Base-by-base conservation (phyloP, 2,329 filamentous ascomycete species). In the Endoconidiophora polonica region DNA sequence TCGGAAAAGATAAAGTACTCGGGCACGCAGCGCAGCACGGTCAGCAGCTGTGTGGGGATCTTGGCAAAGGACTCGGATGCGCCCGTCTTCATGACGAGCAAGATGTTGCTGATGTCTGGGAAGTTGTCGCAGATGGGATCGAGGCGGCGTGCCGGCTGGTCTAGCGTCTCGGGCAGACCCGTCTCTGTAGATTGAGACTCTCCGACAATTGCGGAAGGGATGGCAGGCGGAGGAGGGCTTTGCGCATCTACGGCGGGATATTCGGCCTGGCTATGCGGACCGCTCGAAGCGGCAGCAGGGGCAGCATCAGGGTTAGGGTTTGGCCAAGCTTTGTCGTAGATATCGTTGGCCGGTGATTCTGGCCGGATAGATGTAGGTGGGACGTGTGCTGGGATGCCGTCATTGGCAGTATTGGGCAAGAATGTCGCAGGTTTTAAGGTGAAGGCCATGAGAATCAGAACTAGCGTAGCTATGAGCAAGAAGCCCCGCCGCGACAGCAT, bases 1-100 rank as follows among this genome's bases (percentile, higher is more conserved):
- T 82, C 76, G 38, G 71, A 72, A 59, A 77, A 83, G 57, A 79
- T 64, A 47, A 77, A 65, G 50, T 69, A 72, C 46, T 76, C 65
- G 45, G 65, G 61, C 6, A 71, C 57, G 55, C 73, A 76, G 46
- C 64, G 65, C 7, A 76, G 63, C 1, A 66, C 66, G 4, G 74
- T 76, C 57, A 74, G 61, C 20, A 77, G 63, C 56, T 77, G 73
- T 3, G 69, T 73, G 2, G 74, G 72, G 2, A 78, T 59, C 43
- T 68, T 70, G 26, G 67, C 62, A 52, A 66, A 72, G 16, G 71
- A 61, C 57, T 77, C 73, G 38, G 70, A 72, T 2, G 73, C 72
- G 36, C 74, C 73, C 3, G 74, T 77, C 62, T 77, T 77, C 60
- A 78, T 68, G 44, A 77, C 61, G 23, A 77, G 61, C 24, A 72